These are phyloP conservation scores for Cutaneotrichosporon dermatis DNA, from an alignment of 1,284 basidiomycete species.

Conservation along the genomic window DNA sequence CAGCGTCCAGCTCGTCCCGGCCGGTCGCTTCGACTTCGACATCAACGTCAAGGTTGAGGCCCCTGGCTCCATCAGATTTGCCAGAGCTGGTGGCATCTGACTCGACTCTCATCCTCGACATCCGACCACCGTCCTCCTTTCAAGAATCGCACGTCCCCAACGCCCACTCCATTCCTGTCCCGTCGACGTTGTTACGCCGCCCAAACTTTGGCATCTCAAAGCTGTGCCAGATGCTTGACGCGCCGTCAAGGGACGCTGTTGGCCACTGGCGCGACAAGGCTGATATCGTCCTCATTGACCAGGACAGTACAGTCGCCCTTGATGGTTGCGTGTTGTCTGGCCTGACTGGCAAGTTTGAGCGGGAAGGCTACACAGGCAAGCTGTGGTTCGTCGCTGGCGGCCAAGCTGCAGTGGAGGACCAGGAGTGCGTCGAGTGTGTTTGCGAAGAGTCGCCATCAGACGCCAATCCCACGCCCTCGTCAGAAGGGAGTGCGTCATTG, in stretches of 20 bases:
- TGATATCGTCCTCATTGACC: constrained; percentile 73
- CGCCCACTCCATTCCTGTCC: constrained; percentile 85
- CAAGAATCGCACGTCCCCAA: constrained; percentile 60
- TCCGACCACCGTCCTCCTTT: constrained; percentile 75
- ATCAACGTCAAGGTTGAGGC: constrained; percentile 15
- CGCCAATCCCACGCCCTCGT: no score
- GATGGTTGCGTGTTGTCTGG: constrained; percentile 69
- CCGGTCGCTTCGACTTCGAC: background rate
- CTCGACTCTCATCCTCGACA: constrained; percentile 67
- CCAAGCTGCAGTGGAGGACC: constrained; percentile 54
- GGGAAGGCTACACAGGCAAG: constrained; percentile 62
- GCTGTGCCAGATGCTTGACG: constrained; percentile 67
- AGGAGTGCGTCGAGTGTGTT: constrained; percentile 11
- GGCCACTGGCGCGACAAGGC: constrained; percentile 58
- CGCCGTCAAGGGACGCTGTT: constrained; percentile 55
- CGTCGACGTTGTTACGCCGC: constrained; percentile 87
- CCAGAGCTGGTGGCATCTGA: constrained; percentile 13
- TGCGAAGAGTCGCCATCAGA: no score
- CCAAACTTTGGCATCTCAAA: constrained; percentile 73
- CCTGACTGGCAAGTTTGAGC: constrained; percentile 76
- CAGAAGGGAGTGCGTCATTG: background rate
- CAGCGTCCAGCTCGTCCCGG: background rate
- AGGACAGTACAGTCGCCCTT: constrained; percentile 60
- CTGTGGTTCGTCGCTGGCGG: constrained; percentile 76
- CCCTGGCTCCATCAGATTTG: constrained; percentile 18